A percentile compares a stretch with the other conserved stretches of the same genome.
phyloP scores from a whole-genome alignment of 2,329 filamentous ascomycete species.

The Zasmidium cellare region DNA sequence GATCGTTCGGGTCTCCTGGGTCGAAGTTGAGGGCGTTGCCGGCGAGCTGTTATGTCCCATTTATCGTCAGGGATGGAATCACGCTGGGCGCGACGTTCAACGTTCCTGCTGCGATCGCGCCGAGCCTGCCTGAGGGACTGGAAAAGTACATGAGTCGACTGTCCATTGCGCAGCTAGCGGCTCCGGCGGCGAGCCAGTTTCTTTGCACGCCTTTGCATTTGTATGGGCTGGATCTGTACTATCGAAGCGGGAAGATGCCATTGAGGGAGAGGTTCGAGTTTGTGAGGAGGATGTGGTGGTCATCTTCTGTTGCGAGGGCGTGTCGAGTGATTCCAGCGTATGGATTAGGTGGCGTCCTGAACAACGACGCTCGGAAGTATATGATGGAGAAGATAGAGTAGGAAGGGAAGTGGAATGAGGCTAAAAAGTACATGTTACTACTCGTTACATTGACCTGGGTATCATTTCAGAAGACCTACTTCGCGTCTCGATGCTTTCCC shows the following conservation, averaged over 20 bases:
- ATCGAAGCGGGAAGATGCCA: constrained; percentile 11
- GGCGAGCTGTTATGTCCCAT: constrained; percentile 19
- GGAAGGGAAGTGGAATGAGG: background rate
- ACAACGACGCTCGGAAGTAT: constrained; percentile 10
- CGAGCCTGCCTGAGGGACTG: constrained; percentile 14
- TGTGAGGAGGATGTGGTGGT: constrained; percentile 16
- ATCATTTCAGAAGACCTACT: background rate
- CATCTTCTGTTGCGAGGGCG: constrained; percentile 19
- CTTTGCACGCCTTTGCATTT: constrained; percentile 24
- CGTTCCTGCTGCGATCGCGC: constrained; percentile 17
- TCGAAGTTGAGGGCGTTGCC: constrained; percentile 17
- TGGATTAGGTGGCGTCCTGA: constrained; percentile 23
- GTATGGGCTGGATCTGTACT: constrained; percentile 23
- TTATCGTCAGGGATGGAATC: constrained; percentile 22
- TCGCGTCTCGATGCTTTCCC: background rate
- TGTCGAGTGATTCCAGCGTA: constrained; percentile 23
- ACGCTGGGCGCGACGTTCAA: constrained; percentile 25
- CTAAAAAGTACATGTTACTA: background rate
- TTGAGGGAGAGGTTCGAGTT: constrained; percentile 9
- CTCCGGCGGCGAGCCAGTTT: constrained; percentile 23
- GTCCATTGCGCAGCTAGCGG: constrained; percentile 18
- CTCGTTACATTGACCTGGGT: background rate
- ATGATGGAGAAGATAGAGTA: constrained; percentile 5
- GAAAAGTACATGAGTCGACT: constrained; percentile 17
- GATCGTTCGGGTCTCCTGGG: constrained; percentile 19